A percentile compares a stretch with the other conserved stretches of the same genome.
These are phyloP conservation scores for Albugo candida DNA, from an alignment of 352 stramenopile species.

Conservation along the genomic window DNA sequence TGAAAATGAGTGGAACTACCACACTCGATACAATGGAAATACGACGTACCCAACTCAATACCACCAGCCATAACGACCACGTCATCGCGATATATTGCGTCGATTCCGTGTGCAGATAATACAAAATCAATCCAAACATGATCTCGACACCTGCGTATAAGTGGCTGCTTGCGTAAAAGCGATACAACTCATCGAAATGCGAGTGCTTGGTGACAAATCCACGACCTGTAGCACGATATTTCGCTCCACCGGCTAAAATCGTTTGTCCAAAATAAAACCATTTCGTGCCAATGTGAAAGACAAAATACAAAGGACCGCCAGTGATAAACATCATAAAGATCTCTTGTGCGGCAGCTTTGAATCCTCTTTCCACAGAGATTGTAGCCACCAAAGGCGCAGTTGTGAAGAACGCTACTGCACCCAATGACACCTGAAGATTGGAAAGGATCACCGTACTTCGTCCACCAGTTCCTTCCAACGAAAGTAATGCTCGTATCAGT, in stretches of 20 bases:
- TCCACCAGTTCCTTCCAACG: conserved; percentile 83
- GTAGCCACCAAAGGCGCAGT: conserved; percentile 94
- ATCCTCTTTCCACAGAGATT: conserved; percentile 95
- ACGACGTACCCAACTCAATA: conserved; percentile 68
- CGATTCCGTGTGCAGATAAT: conserved; percentile 85
- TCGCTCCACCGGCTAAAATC: conserved; percentile 93
- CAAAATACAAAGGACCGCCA: conserved; percentile 95
- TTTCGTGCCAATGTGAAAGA: conserved; percentile 99
- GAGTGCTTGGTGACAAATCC: conserved; percentile 98
- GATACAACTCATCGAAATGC: conserved; percentile 94
- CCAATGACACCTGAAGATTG: conserved; percentile 91
- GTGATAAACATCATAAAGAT: conserved; percentile 93
- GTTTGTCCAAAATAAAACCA: conserved; percentile 99
- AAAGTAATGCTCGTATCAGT: conserved; percentile 83
- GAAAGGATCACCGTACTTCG: conserved; percentile 86
- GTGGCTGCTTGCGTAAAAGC: conserved; percentile 96
- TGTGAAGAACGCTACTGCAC: conserved; percentile 92
- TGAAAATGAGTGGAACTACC: conserved; percentile 10
- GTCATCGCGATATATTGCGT: conserved; percentile 94
- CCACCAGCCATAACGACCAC: conserved; percentile 96
- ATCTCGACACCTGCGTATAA: conserved; percentile 91
- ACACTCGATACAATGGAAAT: too few species aligned
- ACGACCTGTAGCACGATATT: conserved; percentile 94
- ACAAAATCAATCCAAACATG: conserved; percentile 83
- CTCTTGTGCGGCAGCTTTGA: conserved; percentile 83